Base-by-base conservation (phyloP, 208 protist genomes). In the Trypanosoma platydactyli region DNA sequence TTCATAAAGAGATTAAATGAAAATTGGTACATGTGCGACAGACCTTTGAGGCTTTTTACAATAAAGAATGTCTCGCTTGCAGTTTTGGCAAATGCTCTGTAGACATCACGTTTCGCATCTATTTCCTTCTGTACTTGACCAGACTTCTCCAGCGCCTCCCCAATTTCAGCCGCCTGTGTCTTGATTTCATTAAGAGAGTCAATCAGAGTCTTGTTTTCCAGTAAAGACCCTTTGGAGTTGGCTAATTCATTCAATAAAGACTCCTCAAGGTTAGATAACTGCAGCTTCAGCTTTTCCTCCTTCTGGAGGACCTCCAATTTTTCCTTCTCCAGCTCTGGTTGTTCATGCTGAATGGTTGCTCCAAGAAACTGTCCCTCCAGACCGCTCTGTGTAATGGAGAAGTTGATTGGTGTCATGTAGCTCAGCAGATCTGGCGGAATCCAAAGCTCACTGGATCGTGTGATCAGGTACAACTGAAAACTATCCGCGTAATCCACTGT, bases 11-110 rank as follows among this genome's bases (percentile, higher is more conserved):
- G 73, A 38, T 84, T 62, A 16, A 98, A 91, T 41, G 92, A 95
- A 78, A 99, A 99, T 71, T 97, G 92, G 71, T 99, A 99, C 97
- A 99, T 99, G 70, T 97, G 85, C 55, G 97, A 99, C 1, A 99
- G 68, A 41, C 81, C 71, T 52, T 77, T 71, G 44, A 99, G 81
- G 40, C 80, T 87, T 59, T 89, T 84, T 12, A 98, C 94, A 22
- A 98, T 62, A 73, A 99, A 99, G 65, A 94, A 99, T 30, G 98
- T 69, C 24, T 70, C 66, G 52, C 91, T 92, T 3, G 93, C 97
- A 7, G 79, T 87, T 22, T 83, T 72, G 22, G 98, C 95, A 51
- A 99, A 95, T 4, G 94, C 89, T 40, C 89, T 75, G 80, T 99
- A 99, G 30, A 95, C 94, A 77, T 99, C 86, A 44, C 97, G 86